Evolutionary conservation across 169 alveolate species (phyloP).

Genomic region (Eimeria praecox): DNA sequence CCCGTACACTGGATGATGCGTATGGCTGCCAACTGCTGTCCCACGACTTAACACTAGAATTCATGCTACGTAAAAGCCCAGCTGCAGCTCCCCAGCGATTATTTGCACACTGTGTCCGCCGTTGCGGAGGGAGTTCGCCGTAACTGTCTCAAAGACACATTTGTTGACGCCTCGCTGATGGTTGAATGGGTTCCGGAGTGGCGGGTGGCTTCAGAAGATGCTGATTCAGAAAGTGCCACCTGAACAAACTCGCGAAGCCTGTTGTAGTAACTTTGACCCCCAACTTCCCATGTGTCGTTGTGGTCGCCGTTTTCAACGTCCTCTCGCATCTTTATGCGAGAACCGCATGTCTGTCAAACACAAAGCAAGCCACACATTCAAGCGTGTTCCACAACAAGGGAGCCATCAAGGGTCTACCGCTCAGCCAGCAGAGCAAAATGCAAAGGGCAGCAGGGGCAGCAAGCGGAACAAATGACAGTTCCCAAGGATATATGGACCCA

Average conservation of each 20-base stretch:
- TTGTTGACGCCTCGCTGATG: slow-evolving; percentile 50
- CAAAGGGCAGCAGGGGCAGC: background rate
- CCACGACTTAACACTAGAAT: background rate
- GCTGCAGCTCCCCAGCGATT: slow-evolving; percentile 3
- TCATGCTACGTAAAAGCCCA: background rate
- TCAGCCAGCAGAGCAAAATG: background rate
- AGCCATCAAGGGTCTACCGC: background rate
- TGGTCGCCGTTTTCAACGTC: slow-evolving; percentile 77
- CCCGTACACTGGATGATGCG: background rate
- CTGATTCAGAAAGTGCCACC: slow-evolving; percentile 41
- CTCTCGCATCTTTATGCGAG: slow-evolving; percentile 75
- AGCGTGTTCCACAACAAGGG: background rate
- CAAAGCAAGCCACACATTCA: background rate
- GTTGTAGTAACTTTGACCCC: slow-evolving; percentile 74
- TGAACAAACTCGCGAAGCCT: slow-evolving; percentile 68
- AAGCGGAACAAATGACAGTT: background rate
- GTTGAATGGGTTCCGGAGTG: slow-evolving; percentile 36
- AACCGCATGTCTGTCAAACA: slow-evolving; percentile 64
- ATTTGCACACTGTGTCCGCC: slow-evolving; percentile 28
- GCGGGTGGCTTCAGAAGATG: slow-evolving; percentile 30
- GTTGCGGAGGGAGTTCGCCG: slow-evolving; percentile 24
- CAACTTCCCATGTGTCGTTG: slow-evolving; percentile 81
- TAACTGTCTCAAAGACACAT: slow-evolving; percentile 47
- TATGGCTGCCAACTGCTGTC: background rate
- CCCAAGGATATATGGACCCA: background rate